Percentiles rank a stretch among this genome's conserved stretches.
These are phyloP conservation scores for Colletotrichum costaricense DNA, from an alignment of 2,329 filamentous ascomycete genomes.

Conservation along the genomic window DNA sequence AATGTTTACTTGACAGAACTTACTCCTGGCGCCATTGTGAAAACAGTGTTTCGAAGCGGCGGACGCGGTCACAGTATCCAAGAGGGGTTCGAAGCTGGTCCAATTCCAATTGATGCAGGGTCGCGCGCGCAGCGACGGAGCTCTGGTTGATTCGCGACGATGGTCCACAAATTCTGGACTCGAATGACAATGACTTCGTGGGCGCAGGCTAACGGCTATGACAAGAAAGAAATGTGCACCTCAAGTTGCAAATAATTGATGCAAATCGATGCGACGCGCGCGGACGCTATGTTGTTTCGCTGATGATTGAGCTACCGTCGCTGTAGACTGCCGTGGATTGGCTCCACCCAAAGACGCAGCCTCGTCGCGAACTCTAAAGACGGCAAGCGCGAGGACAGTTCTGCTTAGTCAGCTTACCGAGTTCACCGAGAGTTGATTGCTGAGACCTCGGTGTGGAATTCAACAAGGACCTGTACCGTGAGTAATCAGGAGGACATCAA, in stretches of 20 bases:
- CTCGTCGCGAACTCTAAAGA: constrained; percentile 23
- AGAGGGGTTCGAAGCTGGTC: background rate
- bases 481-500: too few species aligned
- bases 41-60: background rate
- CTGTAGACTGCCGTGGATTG: constrained; percentile 14
- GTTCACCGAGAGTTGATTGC: background rate
- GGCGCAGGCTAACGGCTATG: background rate
- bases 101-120: background rate
- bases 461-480: background rate
- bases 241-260: constrained; percentile 13
- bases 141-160: background rate
- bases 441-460: background rate
- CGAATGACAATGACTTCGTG: background rate
- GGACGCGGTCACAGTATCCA: constrained; percentile 8
- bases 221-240: background rate
- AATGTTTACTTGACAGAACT: constrained; percentile 8
- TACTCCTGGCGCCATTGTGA: constrained; percentile 54
- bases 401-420: background rate
- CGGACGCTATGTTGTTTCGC: background rate
- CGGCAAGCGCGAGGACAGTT: background rate
- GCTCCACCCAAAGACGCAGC: constrained; percentile 11
- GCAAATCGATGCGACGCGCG: constrained; percentile 16
- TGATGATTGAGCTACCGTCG: constrained; percentile 5
- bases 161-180: background rate
- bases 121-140: constrained; percentile 4